These are phyloP conservation scores for Calonectria multiphialidica DNA, from an alignment of 2,329 filamentous ascomycete genomes.

Conservation along the genomic window DNA sequence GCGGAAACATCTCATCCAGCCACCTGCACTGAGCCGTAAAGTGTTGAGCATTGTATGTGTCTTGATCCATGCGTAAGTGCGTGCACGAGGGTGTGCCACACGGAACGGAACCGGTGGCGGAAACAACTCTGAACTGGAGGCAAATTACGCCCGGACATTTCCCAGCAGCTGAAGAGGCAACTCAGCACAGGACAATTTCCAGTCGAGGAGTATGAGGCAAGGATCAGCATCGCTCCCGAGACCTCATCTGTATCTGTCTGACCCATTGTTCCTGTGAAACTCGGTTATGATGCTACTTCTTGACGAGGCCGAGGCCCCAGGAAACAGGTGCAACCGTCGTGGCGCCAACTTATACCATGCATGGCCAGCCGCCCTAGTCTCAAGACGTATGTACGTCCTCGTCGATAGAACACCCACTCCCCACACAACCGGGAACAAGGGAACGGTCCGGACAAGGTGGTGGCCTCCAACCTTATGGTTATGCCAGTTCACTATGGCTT, in stretches of 20 bases:
- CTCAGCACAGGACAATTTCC: neutral
- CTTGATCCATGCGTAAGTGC: slow-evolving; percentile 4
- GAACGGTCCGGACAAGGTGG: neutral
- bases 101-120: neutral
- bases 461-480: neutral
- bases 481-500: neutral
- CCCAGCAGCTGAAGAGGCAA: neutral
- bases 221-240: slow-evolving; percentile 5
- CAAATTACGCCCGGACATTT: neutral
- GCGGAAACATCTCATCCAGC: neutral
- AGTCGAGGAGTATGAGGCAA: neutral
- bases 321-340: neutral
- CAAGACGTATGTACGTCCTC: neutral
- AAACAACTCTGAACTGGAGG: neutral
- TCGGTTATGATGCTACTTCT: neutral
- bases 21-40: neutral
- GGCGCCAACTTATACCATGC: neutral
- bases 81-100: neutral
- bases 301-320: neutral
- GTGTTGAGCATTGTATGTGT: slow-evolving; percentile 1
- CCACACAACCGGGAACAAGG: slow-evolving; percentile 15
- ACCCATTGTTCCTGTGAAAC: neutral
- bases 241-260: neutral
- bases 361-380: slow-evolving; percentile 4
- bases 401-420: neutral